Base-by-base conservation (phyloP, 345 rosid genomes). In the Diplotaxis tenuifolia region DNA sequence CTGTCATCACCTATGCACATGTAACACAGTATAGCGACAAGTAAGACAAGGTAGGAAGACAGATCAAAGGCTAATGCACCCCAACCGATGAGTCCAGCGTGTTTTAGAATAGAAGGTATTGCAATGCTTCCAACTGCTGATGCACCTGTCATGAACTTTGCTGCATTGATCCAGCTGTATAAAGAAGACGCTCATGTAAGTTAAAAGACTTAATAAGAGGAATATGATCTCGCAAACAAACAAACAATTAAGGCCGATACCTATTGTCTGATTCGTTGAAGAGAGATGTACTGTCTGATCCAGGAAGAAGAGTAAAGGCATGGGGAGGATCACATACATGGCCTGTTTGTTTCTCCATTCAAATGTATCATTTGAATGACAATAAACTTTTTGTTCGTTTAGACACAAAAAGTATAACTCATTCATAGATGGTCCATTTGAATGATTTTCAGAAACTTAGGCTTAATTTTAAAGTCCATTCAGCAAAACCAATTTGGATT, bases 41-140 rank as follows among this genome's bases (percentile, higher is more conserved):
- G 79, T 75, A 95, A 85, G 40, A 92, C 61, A 18, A 95, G 62
- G 70, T 81, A 92, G 1, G 98, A 95, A 0, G 96, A 90, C 29
- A 95, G 90, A 70, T 88, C 97, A 86, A 95, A 73, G 12, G 83
- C 88, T 21, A 92, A 73, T 47, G 99, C 97, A 1, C 97, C 99
- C 99, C 99, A 95, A 14, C 99, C 83, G 4, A 95, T 95, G 50
- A 92, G 87, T 49, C 91, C 96, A 0, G 96, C 89, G 57, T 95
- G 97, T 85, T 88, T 95, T 64, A 95, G 82, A 67, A 95, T 92
- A 42, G 81, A 84, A 1, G 99, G 99, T 78, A 95, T 90, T 5
- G 99, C 99, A n/a, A 95, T 80, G 83, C 97, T 95, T 81, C 99
- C 97, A 16, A 95, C 56, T 2, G 88, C 86, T 20, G 97, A 90